Evolutionary conservation across 345 rosid genomes (phyloP), one percentile per base, ranked within the genome.

Genomic region (Aquilaria yunnanensis): DNA sequence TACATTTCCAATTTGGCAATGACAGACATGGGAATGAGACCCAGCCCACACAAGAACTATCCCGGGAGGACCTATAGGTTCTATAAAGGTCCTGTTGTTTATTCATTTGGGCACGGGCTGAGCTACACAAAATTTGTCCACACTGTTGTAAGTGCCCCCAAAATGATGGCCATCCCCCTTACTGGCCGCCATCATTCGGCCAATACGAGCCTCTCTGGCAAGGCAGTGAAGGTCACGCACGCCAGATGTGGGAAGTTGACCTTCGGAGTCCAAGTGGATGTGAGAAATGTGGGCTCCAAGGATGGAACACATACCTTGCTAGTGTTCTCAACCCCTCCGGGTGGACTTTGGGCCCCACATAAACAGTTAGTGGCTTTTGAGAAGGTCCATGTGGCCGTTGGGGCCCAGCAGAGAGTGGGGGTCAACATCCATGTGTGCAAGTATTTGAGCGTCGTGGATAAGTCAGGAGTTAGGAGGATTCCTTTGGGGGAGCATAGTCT

Each of bases 21-120:
- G 98, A 90, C 96, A 9, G 81, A 83, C 54, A 89, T 92, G 98
- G 79, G 83, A 2, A 93, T 90, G 97, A 70, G 97, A 46, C 66
- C 97, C 7, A 70, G 75, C 48, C 70, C 67, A 16, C 74, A 82
- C 1, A 78, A 76, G 48, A 74, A 67, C 54, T 82, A 81, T 69
- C 96, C 98, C 8, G 98, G 98, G 59, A 79, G 97, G 48, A 90
- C 98, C 12, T 93, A 84, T 75, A 76, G 93, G 55, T 92, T 89
- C 72, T 92, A 92, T 62, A 79, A 76, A 12, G 98, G 97, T 13
- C 81, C 80, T 5, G 87, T 85, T 1, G 91, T 92, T 34, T 92
- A 87, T 77, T 81, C 91, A 50, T 92, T 92, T 5, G 98, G 98
- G 1, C 82, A 89, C 33, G 98, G 98, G 47, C 3, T 92, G 74